phyloP scores from a whole-genome alignment of 2,329 filamentous ascomycete genomes.

The Colletotrichum coccodes region DNA sequence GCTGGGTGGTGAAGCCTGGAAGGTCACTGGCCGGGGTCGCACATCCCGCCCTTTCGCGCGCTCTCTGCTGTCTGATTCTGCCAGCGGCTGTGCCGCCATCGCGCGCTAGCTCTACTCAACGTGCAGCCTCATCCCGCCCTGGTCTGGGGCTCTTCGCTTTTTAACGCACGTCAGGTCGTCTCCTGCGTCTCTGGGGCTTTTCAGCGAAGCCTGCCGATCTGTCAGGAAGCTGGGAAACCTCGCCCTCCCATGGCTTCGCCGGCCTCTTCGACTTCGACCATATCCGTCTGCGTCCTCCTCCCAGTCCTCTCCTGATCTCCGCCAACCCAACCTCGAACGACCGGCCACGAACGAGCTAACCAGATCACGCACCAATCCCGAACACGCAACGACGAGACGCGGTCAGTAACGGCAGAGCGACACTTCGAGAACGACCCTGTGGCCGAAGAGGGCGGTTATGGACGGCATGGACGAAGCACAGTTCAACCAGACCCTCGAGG shows the following conservation, averaged over 20 bases:
- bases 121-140: conserved; percentile 26
- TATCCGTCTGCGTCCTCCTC: neutral
- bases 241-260: conserved; percentile 12
- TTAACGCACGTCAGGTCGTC: neutral
- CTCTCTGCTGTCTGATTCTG: neutral
- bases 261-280: conserved; percentile 1
- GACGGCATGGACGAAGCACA: conserved; percentile 20
- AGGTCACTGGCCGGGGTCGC: neutral
- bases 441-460: neutral
- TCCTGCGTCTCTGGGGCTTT: neutral
- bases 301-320: neutral
- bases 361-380: neutral
- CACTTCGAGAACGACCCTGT: neutral
- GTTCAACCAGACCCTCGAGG: conserved; percentile 8
- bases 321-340: neutral
- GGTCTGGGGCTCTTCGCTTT: conserved; percentile 2
- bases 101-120: conserved; percentile 8
- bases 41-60: neutral
- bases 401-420: neutral
- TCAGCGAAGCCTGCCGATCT: conserved; percentile 1
- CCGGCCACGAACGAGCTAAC: neutral
- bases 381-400: neutral
- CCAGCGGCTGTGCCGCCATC: conserved; percentile 18
- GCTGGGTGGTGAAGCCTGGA: neutral
- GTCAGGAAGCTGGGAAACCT: conserved; percentile 16